Evolutionary conservation across 2,329 filamentous ascomycete genomes (phyloP).

Genomic region (Phialophora tarda): DNA sequence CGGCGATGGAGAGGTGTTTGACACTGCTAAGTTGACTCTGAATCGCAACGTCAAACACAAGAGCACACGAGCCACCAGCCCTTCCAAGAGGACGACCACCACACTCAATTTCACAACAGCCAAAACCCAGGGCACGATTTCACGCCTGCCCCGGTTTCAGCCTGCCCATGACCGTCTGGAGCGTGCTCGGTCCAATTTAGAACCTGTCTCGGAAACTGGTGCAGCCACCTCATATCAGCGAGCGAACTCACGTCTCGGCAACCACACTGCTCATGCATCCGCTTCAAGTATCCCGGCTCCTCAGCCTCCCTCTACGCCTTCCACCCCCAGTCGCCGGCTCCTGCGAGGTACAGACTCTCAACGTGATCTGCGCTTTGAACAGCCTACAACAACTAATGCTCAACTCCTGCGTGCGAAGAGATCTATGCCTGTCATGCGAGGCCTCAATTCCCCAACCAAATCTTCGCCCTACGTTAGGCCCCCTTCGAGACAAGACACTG

Average conservation of each 20-base stretch:
- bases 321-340: slow-evolving; percentile 67
- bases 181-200: slow-evolving; percentile 75
- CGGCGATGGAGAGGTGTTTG: slow-evolving; percentile 80
- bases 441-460: slow-evolving; percentile 45
- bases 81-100: slow-evolving; percentile 67
- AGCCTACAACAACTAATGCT: slow-evolving; percentile 56
- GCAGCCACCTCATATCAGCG: slow-evolving; percentile 70
- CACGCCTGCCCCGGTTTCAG: slow-evolving; percentile 76
- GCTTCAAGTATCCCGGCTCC: slow-evolving; percentile 65
- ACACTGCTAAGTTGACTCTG: slow-evolving; percentile 77
- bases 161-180: slow-evolving; percentile 64
- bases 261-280: slow-evolving; percentile 72
- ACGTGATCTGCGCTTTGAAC: slow-evolving; percentile 50
- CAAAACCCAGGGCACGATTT: slow-evolving; percentile 58
- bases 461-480: slow-evolving; percentile 46
- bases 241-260: slow-evolving; percentile 69
- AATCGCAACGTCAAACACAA: slow-evolving; percentile 94
- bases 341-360: slow-evolving; percentile 52
- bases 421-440: slow-evolving; percentile 64
- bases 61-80: slow-evolving; percentile 69
- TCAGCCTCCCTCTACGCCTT: slow-evolving; percentile 63
- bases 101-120: slow-evolving; percentile 93
- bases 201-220: slow-evolving; percentile 89
- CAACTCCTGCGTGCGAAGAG: slow-evolving; percentile 65
- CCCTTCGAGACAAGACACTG: slow-evolving; percentile 48